These are phyloP conservation scores for Hypoxylon perforatum DNA, from an alignment of 495 filamentous ascomycete species.

Conservation along the genomic window DNA sequence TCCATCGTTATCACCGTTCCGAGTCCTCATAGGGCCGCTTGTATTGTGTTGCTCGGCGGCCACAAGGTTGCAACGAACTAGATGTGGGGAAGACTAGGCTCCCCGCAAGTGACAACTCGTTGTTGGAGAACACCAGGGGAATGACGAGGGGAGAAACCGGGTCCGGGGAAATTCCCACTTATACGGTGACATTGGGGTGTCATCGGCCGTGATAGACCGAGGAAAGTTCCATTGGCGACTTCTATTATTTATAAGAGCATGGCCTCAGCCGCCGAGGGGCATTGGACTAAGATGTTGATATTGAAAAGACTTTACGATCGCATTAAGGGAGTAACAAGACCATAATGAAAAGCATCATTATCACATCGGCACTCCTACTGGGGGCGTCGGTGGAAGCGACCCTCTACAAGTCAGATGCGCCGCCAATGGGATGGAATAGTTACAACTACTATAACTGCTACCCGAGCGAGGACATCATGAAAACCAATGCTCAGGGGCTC, in stretches of 20 bases:
- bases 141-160: slow-evolving; percentile 14
- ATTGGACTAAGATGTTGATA: neutral
- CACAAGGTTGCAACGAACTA: slow-evolving; percentile 14
- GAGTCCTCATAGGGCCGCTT: slow-evolving; percentile 35
- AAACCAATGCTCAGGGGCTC: slow-evolving; percentile 65
- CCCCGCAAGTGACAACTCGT: slow-evolving; percentile 26
- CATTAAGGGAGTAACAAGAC: neutral
- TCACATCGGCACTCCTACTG: slow-evolving; percentile 13
- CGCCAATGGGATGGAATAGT: slow-evolving; percentile 62
- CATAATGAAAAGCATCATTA: slow-evolving; percentile 25
- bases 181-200: neutral
- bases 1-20: neutral
- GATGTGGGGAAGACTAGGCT: slow-evolving; percentile 20
- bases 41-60: slow-evolving; percentile 8
- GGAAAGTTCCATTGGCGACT: slow-evolving; percentile 10
- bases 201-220: slow-evolving; percentile 7
- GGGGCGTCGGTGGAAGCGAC: slow-evolving; percentile 25
- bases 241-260: slow-evolving; percentile 13
- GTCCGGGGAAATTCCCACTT: slow-evolving; percentile 4
- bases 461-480: slow-evolving; percentile 60
- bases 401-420: slow-evolving; percentile 32
- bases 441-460: slow-evolving; percentile 66
- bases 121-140: slow-evolving; percentile 11
- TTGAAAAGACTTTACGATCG: neutral
- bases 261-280: neutral